phyloP scores from a whole-genome alignment of 2,329 filamentous ascomycete genomes.

The Aspergillus puulaauensis region DNA sequence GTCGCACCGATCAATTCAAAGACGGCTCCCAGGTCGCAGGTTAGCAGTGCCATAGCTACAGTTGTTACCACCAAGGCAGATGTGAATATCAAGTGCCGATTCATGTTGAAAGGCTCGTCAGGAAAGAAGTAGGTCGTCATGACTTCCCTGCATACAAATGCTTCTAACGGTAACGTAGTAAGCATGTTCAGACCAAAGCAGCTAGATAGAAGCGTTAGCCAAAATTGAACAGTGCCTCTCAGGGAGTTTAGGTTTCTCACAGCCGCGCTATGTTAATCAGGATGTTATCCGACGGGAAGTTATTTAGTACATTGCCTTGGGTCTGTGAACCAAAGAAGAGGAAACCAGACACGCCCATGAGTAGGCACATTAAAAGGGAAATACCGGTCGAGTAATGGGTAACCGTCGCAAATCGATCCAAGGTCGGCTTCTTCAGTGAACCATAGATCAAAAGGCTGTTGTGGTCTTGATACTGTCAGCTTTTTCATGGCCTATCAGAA shows the following conservation, averaged over 20 bases:
- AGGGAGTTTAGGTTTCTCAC: conserved; percentile 34
- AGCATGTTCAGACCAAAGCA: conserved; percentile 99
- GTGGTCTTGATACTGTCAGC: conserved; percentile 60
- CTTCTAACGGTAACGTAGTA: conserved; percentile 91
- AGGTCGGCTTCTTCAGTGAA: conserved; percentile 86
- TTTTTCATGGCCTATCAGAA: neutral
- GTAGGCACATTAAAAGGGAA: conserved; percentile 86
- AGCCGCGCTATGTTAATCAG: conserved; percentile 94
- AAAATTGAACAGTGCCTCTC: neutral
- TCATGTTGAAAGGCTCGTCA: conserved; percentile 73
- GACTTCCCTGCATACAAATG: conserved; percentile 95
- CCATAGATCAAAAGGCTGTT: conserved; percentile 98
- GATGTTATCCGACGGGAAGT: conserved; percentile 85
- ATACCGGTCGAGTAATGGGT: conserved; percentile 91
- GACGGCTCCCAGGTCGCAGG: conserved; percentile 89
- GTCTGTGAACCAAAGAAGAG: conserved; percentile 91
- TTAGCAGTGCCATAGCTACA: conserved; percentile 75
- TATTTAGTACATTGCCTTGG: conserved; percentile 94
- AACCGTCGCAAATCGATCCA: conserved; percentile 89
- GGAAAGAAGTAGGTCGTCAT: conserved; percentile 84
- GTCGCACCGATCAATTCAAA: conserved; percentile 97
- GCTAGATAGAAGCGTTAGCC: conserved; percentile 33
- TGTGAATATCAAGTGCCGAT: conserved; percentile 82
- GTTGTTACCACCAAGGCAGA: conserved; percentile 77
- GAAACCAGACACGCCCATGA: conserved; percentile 86